Percentiles rank a stretch among this genome's conserved stretches.
Evolutionary conservation across 2,329 filamentous ascomycete genomes (phyloP).

Genomic region (Chrysoporthe puriensis): DNA sequence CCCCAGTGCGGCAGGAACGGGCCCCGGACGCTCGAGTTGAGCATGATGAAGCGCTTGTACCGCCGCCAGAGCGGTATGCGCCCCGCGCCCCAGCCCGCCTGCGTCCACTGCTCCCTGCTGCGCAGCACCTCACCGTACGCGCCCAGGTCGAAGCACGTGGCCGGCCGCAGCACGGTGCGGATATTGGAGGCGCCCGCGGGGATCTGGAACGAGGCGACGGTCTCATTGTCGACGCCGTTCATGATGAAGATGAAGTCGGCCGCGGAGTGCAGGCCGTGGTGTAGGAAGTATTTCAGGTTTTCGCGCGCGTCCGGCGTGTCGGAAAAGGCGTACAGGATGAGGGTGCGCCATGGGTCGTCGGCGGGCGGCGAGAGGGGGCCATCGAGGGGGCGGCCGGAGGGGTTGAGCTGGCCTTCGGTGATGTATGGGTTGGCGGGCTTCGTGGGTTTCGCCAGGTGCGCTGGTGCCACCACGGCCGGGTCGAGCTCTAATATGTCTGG

Average conservation of each 20-base stretch:
- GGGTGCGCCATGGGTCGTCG: slow-evolving; percentile 31
- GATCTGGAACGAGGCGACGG: slow-evolving; percentile 32
- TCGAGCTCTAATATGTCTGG: slow-evolving; percentile 7
- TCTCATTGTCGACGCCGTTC: slow-evolving; percentile 39
- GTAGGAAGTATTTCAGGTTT: slow-evolving; percentile 43
- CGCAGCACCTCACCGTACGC: slow-evolving; percentile 41
- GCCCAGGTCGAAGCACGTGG: slow-evolving; percentile 43
- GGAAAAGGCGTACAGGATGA: slow-evolving; percentile 43
- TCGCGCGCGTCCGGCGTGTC: slow-evolving; percentile 39
- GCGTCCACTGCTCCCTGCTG: slow-evolving; percentile 15
- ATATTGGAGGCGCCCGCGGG: slow-evolving; percentile 38
- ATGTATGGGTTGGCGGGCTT: slow-evolving; percentile 27
- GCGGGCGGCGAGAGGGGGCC: slow-evolving; percentile 27
- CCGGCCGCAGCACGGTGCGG: slow-evolving; percentile 36
- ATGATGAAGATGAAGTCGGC: slow-evolving; percentile 47
- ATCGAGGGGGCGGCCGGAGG: slow-evolving; percentile 23
- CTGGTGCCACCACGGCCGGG: slow-evolving; percentile 1
- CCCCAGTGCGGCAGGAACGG: slow-evolving; percentile 43
- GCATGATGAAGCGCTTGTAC: slow-evolving; percentile 42
- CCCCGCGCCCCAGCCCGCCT: slow-evolving; percentile 27
- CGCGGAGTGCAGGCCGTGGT: slow-evolving; percentile 41
- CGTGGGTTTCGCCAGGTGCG: slow-evolving; percentile 1
- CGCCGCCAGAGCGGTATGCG: slow-evolving; percentile 37
- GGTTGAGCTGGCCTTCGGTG: slow-evolving; percentile 28
- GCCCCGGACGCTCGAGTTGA: slow-evolving; percentile 42